phyloP scores from a whole-genome alignment of 345 rosid genomes.

The Anacardium occidentale region DNA sequence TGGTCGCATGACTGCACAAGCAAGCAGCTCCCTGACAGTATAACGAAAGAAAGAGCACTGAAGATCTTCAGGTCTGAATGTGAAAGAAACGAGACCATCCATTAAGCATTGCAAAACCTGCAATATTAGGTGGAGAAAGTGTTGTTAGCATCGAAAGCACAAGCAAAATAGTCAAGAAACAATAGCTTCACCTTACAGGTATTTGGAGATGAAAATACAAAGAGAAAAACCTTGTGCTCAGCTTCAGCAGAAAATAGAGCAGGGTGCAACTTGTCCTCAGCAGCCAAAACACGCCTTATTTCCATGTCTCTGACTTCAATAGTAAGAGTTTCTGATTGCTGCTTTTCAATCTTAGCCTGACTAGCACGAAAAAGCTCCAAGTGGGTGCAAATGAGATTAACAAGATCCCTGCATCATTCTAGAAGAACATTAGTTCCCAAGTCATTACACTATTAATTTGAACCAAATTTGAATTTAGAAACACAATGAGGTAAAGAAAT shows the following conservation, averaged over 20 bases:
- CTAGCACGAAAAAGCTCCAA: conserved; percentile 78
- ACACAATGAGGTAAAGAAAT: conserved; percentile 19
- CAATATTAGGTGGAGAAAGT: conserved; percentile 18
- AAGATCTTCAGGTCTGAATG: conserved; percentile 85
- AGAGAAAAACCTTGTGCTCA: conserved; percentile 77
- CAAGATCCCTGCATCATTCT: conserved; percentile 74
- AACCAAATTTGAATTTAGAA: conserved; percentile 13
- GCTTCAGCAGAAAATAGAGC: conserved; percentile 90
- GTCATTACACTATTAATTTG: conserved; percentile 7
- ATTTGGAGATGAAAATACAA: conserved; percentile 19
- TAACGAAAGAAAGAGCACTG: conserved; percentile 77
- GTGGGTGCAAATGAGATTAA: conserved; percentile 65
- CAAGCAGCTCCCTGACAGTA: conserved; percentile 85
- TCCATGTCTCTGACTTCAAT: conserved; percentile 67
- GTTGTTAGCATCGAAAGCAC: conserved; percentile 10
- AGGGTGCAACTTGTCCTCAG: conserved; percentile 86
- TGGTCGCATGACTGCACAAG: conserved; percentile 93
- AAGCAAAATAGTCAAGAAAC: conserved; percentile 15
- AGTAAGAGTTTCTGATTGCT: conserved; percentile 41
- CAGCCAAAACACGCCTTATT: conserved; percentile 61
- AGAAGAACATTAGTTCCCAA: conserved; percentile 34
- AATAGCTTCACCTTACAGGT: neutral
- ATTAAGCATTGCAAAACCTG: conserved; percentile 93
- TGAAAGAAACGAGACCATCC: conserved; percentile 75
- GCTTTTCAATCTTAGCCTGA: conserved; percentile 70